Conservation (phyloP, 1,284 basidiomycete genomes). For the Entoloma clypeatum region DNA sequence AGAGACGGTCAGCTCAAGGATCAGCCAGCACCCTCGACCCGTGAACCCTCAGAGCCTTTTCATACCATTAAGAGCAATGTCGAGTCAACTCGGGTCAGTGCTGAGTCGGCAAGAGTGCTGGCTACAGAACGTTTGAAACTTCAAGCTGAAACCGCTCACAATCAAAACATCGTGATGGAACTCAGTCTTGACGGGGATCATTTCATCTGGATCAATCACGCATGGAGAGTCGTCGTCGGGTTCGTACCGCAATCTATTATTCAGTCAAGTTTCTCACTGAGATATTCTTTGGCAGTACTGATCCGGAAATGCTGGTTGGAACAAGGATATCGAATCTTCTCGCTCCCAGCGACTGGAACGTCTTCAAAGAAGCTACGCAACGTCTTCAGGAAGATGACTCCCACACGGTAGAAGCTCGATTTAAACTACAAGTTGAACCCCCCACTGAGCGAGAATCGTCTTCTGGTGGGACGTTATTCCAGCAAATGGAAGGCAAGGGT, state of each 20-base stretch:
- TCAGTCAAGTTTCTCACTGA: constrained; percentile 14
- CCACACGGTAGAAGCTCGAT: constrained; percentile 90
- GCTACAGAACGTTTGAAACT: constrained; percentile 81
- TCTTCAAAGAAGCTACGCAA: constrained; percentile 87
- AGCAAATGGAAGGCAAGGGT: constrained; percentile 95
- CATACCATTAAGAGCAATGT: too few species aligned
- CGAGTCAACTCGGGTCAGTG: constrained; percentile 51
- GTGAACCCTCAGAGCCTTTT: constrained; percentile 30
- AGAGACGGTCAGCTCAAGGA: constrained; percentile 57
- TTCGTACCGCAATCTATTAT: constrained; percentile 41
- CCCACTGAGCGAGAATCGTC: constrained; percentile 52
- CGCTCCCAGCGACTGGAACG: constrained; percentile 77
- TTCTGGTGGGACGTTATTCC: constrained; percentile 60
- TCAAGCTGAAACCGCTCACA: constrained; percentile 90
- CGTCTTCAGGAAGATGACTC: constrained; percentile 89
- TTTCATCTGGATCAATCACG: constrained; percentile 91
- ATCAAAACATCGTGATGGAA: constrained; percentile 94
- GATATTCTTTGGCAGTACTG: constrained; percentile 52
- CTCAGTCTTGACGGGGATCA: constrained; percentile 92
- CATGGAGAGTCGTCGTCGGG: constrained; percentile 92
- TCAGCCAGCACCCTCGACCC: constrained; percentile 33
- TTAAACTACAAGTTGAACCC: constrained; percentile 76
- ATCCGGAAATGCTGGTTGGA: constrained; percentile 79
- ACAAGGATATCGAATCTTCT: constrained; percentile 82
- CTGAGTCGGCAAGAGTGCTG: constrained; percentile 71